Evolutionary conservation across 2,329 filamentous ascomycete genomes (phyloP), one percentile per base, ranked within the genome.

Genomic region (Pseudopyricularia cyperi): DNA sequence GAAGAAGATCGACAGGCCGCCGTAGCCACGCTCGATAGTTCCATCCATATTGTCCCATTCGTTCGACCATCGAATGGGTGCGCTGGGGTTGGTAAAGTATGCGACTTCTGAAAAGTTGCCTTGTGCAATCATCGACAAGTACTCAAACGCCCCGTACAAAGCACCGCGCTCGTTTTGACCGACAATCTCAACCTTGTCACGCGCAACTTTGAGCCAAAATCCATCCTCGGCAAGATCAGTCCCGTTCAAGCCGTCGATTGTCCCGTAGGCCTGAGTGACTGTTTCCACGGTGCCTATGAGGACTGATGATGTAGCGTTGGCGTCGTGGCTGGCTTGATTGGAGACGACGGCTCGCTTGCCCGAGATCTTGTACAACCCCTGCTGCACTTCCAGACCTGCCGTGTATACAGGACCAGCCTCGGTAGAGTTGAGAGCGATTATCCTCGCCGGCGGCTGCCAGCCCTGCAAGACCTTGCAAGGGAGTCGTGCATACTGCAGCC

Each of bases 1-100:
- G 65, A 86, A 87, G 66, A 86, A 87, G 52, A 87, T 83, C 1
- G 82, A 87, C 0, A 71, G 66, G 0, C 83, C 83, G 3, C 72
- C 83, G 57, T 83, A 87, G 17, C 83, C 83, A 52, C 83, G 70
- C 62, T 87, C 83, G 46, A 87, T 80, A 44, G 72, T 79, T 12
- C 82, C 75, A 53, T 83, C 75, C 62, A 87, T 68, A 57, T 87
- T 85, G 61, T 87, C 82, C 83, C 83, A 87, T 57, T 87, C 76
- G 59, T 87, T 87, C 0, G 79, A 74, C 83, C 83, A 87, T 56
- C 83, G 73, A 42, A 87, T 75, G 0, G 76, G 76, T 0, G 76
- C 79, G 53, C 73, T 71, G 0, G 82, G 81, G 56, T 76, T 83
- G 9, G 72, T 73, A 2, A 71, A 65, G 47, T 72, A 71, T 3